These are phyloP conservation scores for Fusarium kyushuense DNA, from an alignment of 2,329 filamentous ascomycete species.

Conservation along the genomic window DNA sequence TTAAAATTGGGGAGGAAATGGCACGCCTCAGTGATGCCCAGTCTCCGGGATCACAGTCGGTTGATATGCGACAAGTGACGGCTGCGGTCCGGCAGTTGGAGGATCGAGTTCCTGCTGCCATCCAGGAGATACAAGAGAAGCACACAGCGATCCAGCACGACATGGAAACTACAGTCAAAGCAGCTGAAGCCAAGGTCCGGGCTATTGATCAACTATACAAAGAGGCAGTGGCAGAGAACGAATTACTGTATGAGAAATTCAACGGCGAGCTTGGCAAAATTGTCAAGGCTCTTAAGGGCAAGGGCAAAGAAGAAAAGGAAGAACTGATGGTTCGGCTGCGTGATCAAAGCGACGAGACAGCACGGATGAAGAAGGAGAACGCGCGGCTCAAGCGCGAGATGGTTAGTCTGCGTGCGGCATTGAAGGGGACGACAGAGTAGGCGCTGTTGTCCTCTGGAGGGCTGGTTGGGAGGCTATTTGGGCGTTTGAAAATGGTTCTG, in stretches of 20 bases:
- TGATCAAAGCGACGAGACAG: slow-evolving; percentile 81
- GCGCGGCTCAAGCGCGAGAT: slow-evolving; percentile 84
- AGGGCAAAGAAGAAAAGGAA: slow-evolving; percentile 81
- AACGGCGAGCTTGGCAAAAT: slow-evolving; percentile 91
- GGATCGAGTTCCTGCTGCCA: slow-evolving; percentile 69
- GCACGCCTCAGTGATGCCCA: slow-evolving; percentile 63
- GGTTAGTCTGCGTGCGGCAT: slow-evolving; percentile 71
- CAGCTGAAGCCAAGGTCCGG: slow-evolving; percentile 81
- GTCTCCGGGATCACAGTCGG: slow-evolving; percentile 47
- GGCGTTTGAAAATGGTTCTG: slow-evolving; percentile 35
- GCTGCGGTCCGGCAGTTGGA: slow-evolving; percentile 75
- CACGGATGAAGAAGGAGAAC: slow-evolving; percentile 86
- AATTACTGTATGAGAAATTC: slow-evolving; percentile 90
- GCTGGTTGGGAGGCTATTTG: slow-evolving; percentile 35
- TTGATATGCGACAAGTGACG: slow-evolving; percentile 63
- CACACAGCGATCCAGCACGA: slow-evolving; percentile 76
- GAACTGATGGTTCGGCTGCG: slow-evolving; percentile 78
- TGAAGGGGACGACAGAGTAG: slow-evolving; percentile 60
- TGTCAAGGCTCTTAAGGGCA: slow-evolving; percentile 77
- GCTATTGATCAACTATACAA: slow-evolving; percentile 90
- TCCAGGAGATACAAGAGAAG: slow-evolving; percentile 70
- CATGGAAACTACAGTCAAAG: slow-evolving; percentile 76
- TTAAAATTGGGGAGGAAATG: slow-evolving; percentile 85
- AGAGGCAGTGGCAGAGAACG: slow-evolving; percentile 89
- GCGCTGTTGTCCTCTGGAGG: slow-evolving; percentile 43